Base-by-base conservation (phyloP, 2,329 filamentous ascomycete genomes). In the Fusarium sublunatum region DNA sequence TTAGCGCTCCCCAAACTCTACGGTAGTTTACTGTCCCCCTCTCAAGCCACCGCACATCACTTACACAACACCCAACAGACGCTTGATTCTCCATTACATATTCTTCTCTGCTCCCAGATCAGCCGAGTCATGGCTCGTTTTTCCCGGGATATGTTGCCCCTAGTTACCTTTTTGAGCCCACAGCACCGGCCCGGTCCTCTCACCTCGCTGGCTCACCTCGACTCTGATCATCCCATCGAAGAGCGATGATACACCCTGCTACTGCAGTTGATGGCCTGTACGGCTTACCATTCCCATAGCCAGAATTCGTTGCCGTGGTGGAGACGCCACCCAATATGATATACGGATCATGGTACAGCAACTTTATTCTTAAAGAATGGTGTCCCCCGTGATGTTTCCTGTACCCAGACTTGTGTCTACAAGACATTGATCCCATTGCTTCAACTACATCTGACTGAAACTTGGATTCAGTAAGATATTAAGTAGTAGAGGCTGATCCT, bases 201-300 rank as follows among this genome's bases (percentile, higher is more conserved):
- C 45, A 57, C 22, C 56, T 50, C 26, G 49, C 25, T 29, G 6
- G 42, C 31, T 59, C 25, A 43, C 22, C 46, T 51, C 45, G 36
- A 5, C 32, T 36, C 31, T 26, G 36, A 55, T 48, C 53, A 42
- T 12, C 36, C 36, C 36, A 38, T 34, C 12, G 12, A 38, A 22
- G 19, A 24, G 19, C 53, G 52, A 12, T 28, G 28, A 22, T 10
- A 28, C 41, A 39, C 43, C 45, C 52, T 24, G 25, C 31, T 32
- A 12, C 22, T 25, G 35, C 41, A 41, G 57, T 43, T 58, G 39
- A 36, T 35, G 38, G 29, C 19, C 40, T 52, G 15, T 45, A 47
- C 50, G 46, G 58, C 64, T 69, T 70, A 69, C 67, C 68, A 61
- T 67, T 36, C 65, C 63, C 58, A 64, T 61, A 64, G 51, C 36